A percentile compares a stretch with the other conserved stretches of the same genome.
These are phyloP conservation scores for Trypanosoma theileri DNA, from an alignment of 208 protist genomes.

Conservation along the genomic window DNA sequence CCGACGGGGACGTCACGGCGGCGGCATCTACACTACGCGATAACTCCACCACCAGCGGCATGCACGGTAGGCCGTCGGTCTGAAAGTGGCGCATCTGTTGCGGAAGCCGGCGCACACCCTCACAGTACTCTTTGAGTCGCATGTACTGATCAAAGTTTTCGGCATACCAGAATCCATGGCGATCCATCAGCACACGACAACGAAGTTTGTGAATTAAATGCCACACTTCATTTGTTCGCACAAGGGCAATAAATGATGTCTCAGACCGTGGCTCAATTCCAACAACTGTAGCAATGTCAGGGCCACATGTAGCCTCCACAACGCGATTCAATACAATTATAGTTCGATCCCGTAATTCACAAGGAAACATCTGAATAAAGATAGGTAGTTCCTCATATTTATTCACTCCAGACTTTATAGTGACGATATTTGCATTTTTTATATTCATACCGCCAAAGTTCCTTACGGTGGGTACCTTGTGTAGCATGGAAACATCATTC, in stretches of 20 bases:
- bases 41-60: conserved; percentile 83
- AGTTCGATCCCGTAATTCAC: conserved; percentile 58
- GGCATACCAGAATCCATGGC: conserved; percentile 78
- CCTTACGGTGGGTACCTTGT: too few relatives aligned
- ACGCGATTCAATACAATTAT: conserved; percentile 68
- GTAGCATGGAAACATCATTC: too few relatives aligned
- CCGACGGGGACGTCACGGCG: conserved; percentile 24
- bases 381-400: conserved; percentile 32
- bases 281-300: conserved; percentile 40
- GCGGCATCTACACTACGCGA: conserved; percentile 33
- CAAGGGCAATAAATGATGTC: conserved; percentile 68
- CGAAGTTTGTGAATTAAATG: conserved; percentile 61
- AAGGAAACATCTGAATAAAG: conserved; percentile 86
- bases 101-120: conserved; percentile 59
- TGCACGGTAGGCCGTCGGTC: conserved; percentile 75
- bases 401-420: too few relatives aligned
- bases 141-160: conserved; percentile 58
- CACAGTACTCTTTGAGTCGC: conserved; percentile 77
- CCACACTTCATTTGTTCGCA: conserved; percentile 52
- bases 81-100: conserved; percentile 71
- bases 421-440: too few relatives aligned
- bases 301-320: conserved; percentile 41
- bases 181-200: conserved; percentile 80
- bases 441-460: too few relatives aligned
- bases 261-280: conserved; percentile 68